Evolutionary conservation across 805 yeast genomes (phyloP).

Genomic region (Yueomyces sp.): DNA sequence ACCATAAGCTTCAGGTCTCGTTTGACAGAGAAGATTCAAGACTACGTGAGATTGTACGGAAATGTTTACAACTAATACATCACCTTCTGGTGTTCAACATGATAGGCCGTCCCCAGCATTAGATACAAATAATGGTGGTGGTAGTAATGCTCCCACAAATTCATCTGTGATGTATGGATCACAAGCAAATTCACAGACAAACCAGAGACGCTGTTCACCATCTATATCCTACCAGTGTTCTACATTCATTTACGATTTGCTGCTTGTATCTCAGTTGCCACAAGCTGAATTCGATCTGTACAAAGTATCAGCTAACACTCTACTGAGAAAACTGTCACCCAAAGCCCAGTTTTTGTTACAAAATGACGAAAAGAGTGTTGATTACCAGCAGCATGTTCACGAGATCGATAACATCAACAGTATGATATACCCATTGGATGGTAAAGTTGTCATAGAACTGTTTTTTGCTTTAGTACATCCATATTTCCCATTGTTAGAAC

Average conservation of each 20-base stretch:
- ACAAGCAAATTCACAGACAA: too few relatives aligned
- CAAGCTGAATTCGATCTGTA: not conserved
- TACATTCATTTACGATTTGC: not conserved
- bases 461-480: slow-evolving; percentile 85
- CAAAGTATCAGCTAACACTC: not conserved
- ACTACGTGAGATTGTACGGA: too few relatives aligned
- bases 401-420: slow-evolving; percentile 44
- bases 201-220: too few relatives aligned
- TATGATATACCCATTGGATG: slow-evolving; percentile 75
- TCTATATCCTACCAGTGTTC: too few relatives aligned
- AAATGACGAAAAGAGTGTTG: not conserved
- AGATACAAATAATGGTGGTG: too few relatives aligned
- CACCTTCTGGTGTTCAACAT: too few relatives aligned
- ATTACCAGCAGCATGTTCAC: slow-evolving; percentile 32
- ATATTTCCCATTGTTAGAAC: slow-evolving; percentile 80
- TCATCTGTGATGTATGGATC: too few relatives aligned
- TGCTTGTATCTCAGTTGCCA: not conserved
- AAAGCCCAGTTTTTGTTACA: not conserved
- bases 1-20: too few relatives aligned
- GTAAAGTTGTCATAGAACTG: slow-evolving; percentile 63
- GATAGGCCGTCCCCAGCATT: too few relatives aligned
- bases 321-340: not conserved
- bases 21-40: too few relatives aligned
- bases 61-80: too few relatives aligned
- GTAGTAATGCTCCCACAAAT: too few relatives aligned